These are phyloP conservation scores for Anthracocystis panici-leucophaei DNA, from an alignment of 1,284 basidiomycete species.

Conservation along the genomic window DNA sequence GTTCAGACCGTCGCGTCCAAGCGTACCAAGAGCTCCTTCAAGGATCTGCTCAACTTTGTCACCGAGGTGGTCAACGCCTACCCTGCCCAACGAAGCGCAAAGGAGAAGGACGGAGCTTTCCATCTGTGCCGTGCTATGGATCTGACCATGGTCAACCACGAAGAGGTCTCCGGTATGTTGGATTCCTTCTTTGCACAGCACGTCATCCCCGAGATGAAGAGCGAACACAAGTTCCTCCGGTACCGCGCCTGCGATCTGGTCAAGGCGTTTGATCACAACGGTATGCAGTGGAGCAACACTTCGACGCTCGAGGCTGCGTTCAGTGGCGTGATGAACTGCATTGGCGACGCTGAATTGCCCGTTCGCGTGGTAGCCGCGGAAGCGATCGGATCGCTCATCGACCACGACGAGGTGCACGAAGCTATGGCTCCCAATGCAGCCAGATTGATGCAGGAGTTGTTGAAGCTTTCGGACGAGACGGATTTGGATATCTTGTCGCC, in stretches of 20 bases:
- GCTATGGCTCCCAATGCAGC: slow-evolving; percentile 83
- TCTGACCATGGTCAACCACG: slow-evolving; percentile 61
- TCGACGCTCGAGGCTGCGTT: slow-evolving; percentile 63
- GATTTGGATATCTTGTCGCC: slow-evolving; percentile 86
- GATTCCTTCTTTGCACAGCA: slow-evolving; percentile 65
- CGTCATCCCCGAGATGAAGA: slow-evolving; percentile 63
- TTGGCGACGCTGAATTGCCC: slow-evolving; percentile 79
- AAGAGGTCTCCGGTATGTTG: slow-evolving; percentile 56
- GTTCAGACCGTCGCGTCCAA: slow-evolving; percentile 60
- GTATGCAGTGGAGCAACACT: slow-evolving; percentile 61
- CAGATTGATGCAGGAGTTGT: slow-evolving; percentile 88
- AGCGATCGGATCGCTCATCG: slow-evolving; percentile 82
- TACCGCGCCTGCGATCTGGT: slow-evolving; percentile 64
- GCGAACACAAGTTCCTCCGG: slow-evolving; percentile 60
- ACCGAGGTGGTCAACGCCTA: slow-evolving; percentile 63
- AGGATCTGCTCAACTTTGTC: slow-evolving; percentile 65
- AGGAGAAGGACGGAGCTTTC: slow-evolving; percentile 67
- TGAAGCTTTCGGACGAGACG: slow-evolving; percentile 88
- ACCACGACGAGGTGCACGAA: slow-evolving; percentile 77
- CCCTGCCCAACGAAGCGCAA: slow-evolving; percentile 49
- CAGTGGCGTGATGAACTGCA: slow-evolving; percentile 65
- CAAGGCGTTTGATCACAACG: slow-evolving; percentile 61
- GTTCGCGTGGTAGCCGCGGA: slow-evolving; percentile 86
- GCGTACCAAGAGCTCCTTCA: slow-evolving; percentile 64
- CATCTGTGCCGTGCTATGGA: slow-evolving; percentile 60